Evolutionary conservation across 306 rosid species (phyloP), one percentile per base, ranked within the genome.

Genomic region (Abrus pulchellus): DNA sequence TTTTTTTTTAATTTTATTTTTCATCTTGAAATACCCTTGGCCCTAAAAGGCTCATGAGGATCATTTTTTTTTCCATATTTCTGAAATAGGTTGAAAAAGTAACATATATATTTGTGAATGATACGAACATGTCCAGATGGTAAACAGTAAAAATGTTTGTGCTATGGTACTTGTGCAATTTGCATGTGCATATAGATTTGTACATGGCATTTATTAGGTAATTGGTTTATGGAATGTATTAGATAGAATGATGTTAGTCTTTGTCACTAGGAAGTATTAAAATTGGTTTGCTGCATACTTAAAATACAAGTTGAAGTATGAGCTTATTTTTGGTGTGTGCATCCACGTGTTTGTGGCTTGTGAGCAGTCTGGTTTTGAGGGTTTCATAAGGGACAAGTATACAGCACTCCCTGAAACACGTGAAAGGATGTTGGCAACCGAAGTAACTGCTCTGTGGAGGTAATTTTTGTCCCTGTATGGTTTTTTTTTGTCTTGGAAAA

Each of bases 301-400:
- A 33, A 20, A 45, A 45, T 55, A 10, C 40, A 34, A 54, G 36
- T 45, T 55, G 28, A 64, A 36, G n/a, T 57, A 36, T 36, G 40
- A 36, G 40, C 40, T 4, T 36, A 2, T 36, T 36, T 59, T 74
- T 38, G 54, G 50, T 20, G 20, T 20, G 20, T 20, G 20, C 20
- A 20, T 20, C 52, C 74, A 84, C 56, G 36, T 40, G 27, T 38
- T 7, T 29, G 29, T 40, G n/a, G 40, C 28, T 14, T 55, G 60
- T 55, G 89, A 78, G 80, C 90, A 95, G 99, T 95, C 99, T 76
- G 99, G 99, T 77, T 95, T 94, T 84, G 97, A 87, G 90, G 89
- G 94, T 7, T 95, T 91, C 82, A 72, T 91, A 44, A 82, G 93
- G 82, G 99, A 95, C 82, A 87, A 85, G 78, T 90, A 93, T 88